These are phyloP conservation scores for Vitis rotundifolia DNA, from an alignment of 164 flowering plant species.

Conservation along the genomic window DNA sequence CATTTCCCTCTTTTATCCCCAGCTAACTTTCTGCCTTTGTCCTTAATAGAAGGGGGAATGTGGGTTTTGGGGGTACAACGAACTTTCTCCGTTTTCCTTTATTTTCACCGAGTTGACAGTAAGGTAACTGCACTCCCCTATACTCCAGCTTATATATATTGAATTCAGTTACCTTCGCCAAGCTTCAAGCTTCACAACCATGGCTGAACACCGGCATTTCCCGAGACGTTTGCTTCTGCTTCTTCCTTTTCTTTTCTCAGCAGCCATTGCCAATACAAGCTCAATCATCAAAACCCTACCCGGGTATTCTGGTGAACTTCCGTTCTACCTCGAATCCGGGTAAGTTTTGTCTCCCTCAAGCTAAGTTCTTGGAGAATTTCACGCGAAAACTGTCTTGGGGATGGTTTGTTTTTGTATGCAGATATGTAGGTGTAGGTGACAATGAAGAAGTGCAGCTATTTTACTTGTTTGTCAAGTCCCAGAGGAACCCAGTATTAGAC, in stretches of 20 bases:
- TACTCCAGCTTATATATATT: no score
- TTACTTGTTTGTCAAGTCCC: constrained; percentile 10
- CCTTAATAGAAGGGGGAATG: no score
- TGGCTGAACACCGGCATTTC: no score
- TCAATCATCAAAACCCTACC: neutral
- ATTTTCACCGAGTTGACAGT: no score
- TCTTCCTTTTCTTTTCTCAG: neutral
- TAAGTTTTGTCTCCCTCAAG: neutral
- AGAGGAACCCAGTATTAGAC: neutral
- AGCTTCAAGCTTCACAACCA: no score
- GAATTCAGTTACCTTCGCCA: no score
- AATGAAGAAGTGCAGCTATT: constrained; percentile 11
- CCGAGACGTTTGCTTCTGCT: neutral
- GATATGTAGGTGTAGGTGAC: constrained; percentile 13
- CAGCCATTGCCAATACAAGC: neutral
- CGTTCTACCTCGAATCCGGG: constrained; percentile 8
- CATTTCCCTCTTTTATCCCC: no score
- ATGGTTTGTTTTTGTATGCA: neutral
- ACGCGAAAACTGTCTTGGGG: neutral
- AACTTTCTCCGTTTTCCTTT: no score
- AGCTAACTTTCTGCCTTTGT: no score
- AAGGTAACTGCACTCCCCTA: no score
- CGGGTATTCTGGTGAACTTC: neutral
- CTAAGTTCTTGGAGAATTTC: no score
- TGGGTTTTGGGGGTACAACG: no score